Base-by-base conservation (phyloP, 768 basidiomycete species). In the Clavaria fumosa region DNA sequence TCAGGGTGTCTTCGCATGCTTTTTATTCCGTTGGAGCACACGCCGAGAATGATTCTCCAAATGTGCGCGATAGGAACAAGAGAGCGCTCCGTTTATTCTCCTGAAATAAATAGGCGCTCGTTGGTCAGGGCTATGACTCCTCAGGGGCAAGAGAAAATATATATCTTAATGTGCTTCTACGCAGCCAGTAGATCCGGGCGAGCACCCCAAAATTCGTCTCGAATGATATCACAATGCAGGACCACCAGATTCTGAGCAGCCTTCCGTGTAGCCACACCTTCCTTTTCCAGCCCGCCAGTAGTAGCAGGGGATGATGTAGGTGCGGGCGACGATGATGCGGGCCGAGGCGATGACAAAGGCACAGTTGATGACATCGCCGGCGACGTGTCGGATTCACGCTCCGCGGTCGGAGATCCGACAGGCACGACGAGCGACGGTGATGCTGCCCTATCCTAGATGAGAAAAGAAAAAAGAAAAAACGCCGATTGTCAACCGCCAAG, bases 191-290 rank as follows among this genome's bases (percentile, higher is more conserved):
- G 48, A 34, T 65, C 55, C 7, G 73, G 69, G 37, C 78, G 57
- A 20, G 62, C 58, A 5, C 64, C 52, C 90, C 90, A 95, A 56
- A 93, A 91, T 1, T 64, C 69, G 37, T 83, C 73, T 38, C 68
- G 66, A 42, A 93, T 89, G 41, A 93, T 69, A 57, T 93, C 89
- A 52, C 77, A 83, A 46, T 93, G 85, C 18, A 77, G 45, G 1
- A 88, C 59, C 4, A 62, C 64, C 33, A 86, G 59, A n/a, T n/a
- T n/a, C n/a, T n/a, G n/a, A n/a, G n/a, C n/a, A n/a, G n/a, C 49
- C 49, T 62, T 17, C 61, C 71, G 35, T 45, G 27, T 34, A 41
- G 43, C 42, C 43, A 47, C 45, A 41, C 36, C 11, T 45, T 53
- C 36, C 43, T 42, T 38, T 46, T 49, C 27, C 24, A 24, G 22